Percentiles rank a stretch among this genome's conserved stretches.
phyloP scores from a whole-genome alignment of 1,139 yeast species.

The Arxiozyma bovina region DNA sequence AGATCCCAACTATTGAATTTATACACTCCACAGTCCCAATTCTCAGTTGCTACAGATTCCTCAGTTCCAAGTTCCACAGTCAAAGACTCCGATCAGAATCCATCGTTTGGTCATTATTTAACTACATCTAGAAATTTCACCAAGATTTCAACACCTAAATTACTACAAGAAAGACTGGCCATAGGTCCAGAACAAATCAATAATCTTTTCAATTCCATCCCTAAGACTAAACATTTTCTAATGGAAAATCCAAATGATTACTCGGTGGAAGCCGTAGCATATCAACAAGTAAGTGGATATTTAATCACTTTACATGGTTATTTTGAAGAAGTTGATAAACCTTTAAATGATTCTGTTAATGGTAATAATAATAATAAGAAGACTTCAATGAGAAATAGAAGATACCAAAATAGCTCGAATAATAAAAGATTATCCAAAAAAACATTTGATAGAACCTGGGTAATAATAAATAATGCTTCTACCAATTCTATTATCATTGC shows the following conservation, averaged over 20 bases:
- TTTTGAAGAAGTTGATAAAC: constrained; percentile 57
- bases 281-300: constrained; percentile 66
- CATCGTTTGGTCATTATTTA: constrained; percentile 57
- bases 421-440: constrained; percentile 47
- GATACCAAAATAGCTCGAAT: constrained; percentile 25
- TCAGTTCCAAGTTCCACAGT: constrained; percentile 40
- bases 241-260: constrained; percentile 56
- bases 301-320: constrained; percentile 77
- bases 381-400: constrained; percentile 32
- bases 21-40: constrained; percentile 78
- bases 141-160: constrained; percentile 53
- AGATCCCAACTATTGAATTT: constrained; percentile 62
- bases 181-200: constrained; percentile 63
- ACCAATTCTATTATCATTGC: constrained; percentile 71
- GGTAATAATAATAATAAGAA: constrained; percentile 8
- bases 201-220: constrained; percentile 56
- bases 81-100: constrained; percentile 34
- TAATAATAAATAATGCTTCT: constrained; percentile 43
- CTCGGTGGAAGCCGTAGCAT: constrained; percentile 72
- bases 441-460: constrained; percentile 77
- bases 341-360: constrained; percentile 34
- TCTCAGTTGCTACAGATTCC: constrained; percentile 56
- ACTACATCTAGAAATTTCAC: constrained; percentile 70
- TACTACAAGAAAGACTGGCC: constrained; percentile 51
- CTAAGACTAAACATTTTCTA: constrained; percentile 67